phyloP scores from a whole-genome alignment of 345 rosid species.

The Salix arbutifolia region DNA sequence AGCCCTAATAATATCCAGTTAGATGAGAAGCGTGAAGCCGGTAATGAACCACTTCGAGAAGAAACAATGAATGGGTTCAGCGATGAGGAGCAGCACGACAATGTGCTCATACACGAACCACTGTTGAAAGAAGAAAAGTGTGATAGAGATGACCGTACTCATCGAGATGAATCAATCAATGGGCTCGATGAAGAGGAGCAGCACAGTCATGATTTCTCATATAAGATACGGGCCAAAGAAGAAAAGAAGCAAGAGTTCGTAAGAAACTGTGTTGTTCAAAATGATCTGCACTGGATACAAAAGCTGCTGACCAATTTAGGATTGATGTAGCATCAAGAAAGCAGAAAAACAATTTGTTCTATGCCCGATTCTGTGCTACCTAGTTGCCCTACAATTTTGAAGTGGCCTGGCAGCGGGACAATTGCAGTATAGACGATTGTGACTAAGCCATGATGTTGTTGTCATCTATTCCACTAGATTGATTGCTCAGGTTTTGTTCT shows the following conservation, averaged over 20 bases:
- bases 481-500: background rate
- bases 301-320: constrained; percentile 54
- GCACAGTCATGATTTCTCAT: constrained; percentile 7
- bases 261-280: constrained; percentile 26
- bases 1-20: constrained; percentile 32
- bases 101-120: constrained; percentile 12
- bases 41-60: constrained; percentile 7
- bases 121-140: constrained; percentile 9
- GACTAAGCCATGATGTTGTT: background rate
- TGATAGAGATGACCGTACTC: constrained; percentile 12
- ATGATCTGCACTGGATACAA: constrained; percentile 66
- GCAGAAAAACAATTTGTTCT: background rate
- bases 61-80: constrained; percentile 2
- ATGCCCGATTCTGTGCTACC: constrained; percentile 1
- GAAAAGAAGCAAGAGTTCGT: constrained; percentile 26
- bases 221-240: constrained; percentile 10
- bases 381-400: background rate
- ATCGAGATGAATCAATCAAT: constrained; percentile 10
- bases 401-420: background rate
- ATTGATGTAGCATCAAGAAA: constrained; percentile 25
- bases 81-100: constrained; percentile 11
- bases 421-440: background rate
- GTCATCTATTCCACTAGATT: background rate
- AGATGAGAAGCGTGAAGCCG: constrained; percentile 31
- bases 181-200: constrained; percentile 9